These are phyloP conservation scores for Irineochytrium annulatum DNA, from an alignment of 192 early-diverging fungal species.

Conservation along the genomic window DNA sequence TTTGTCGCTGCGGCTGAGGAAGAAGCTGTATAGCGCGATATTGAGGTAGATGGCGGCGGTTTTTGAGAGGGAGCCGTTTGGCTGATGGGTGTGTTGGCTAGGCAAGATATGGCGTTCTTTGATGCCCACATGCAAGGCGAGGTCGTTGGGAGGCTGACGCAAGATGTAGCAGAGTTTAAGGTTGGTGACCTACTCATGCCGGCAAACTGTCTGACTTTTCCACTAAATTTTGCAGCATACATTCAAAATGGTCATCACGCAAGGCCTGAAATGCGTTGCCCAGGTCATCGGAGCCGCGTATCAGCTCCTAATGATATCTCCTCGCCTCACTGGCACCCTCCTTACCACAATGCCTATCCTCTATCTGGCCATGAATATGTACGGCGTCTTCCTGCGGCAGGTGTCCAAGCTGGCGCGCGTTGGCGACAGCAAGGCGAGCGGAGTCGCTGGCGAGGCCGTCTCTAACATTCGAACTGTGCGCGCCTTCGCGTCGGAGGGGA, in stretches of 20 bases:
- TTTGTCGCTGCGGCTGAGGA: constrained; percentile 17
- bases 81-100: no score
- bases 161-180: constrained; percentile 39
- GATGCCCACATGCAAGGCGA: constrained; percentile 30
- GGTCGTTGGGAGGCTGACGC: constrained; percentile 24
- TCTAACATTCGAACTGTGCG: constrained; percentile 37
- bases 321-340: constrained; percentile 24
- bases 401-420: constrained; percentile 28
- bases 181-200: background rate
- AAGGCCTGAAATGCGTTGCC: constrained; percentile 35
- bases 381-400: constrained; percentile 28
- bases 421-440: constrained; percentile 17
- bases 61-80: no score
- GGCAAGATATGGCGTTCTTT: constrained; percentile 43
- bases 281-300: constrained; percentile 33
- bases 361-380: constrained; percentile 36
- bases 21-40: constrained; percentile 21
- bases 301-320: constrained; percentile 29
- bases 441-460: constrained; percentile 31
- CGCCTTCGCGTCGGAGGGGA: constrained; percentile 30
- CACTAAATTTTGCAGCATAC: constrained; percentile 18
- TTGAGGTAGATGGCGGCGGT: no score
- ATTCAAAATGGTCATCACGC: constrained; percentile 34
- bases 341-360: constrained; percentile 32
- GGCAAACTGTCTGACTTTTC: constrained; percentile 1